Evolutionary conservation across 2,329 filamentous ascomycete species (phyloP).

Genomic region (Claviceps sp.): DNA sequence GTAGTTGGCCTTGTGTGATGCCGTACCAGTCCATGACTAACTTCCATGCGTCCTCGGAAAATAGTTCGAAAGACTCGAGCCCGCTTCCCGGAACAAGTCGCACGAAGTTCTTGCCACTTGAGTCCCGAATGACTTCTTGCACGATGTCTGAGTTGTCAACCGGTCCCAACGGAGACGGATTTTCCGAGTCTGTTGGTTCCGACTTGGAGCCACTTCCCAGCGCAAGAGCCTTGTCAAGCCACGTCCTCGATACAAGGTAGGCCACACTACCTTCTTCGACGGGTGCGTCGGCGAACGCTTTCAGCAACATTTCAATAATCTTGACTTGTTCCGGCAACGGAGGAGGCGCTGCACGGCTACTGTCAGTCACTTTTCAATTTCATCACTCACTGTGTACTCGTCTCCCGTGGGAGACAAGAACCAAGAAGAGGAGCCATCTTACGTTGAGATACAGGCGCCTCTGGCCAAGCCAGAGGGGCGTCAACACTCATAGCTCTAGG

Average conservation of each 20-base stretch:
- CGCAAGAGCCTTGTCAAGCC: slow-evolving; percentile 62
- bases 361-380: slow-evolving; percentile 2
- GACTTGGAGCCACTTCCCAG: slow-evolving; percentile 45
- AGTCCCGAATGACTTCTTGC: slow-evolving; percentile 41
- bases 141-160: slow-evolving; percentile 82
- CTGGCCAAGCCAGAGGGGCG: slow-evolving; percentile 13
- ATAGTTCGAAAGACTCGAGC: slow-evolving; percentile 59
- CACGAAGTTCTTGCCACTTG: slow-evolving; percentile 45
- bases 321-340: slow-evolving; percentile 50
- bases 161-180: slow-evolving; percentile 51
- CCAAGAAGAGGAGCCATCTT: slow-evolving; percentile 1
- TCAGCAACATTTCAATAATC: slow-evolving; percentile 50
- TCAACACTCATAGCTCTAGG: slow-evolving; percentile 30
- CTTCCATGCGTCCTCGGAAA: slow-evolving; percentile 72
- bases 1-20: slow-evolving; percentile 50
- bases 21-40: slow-evolving; percentile 75
- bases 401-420: too few species aligned
- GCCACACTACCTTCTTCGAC: slow-evolving; percentile 60
- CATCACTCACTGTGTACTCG: too few species aligned
- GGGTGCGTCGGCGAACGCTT: slow-evolving; percentile 36
- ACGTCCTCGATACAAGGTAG: slow-evolving; percentile 65
- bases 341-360: slow-evolving; percentile 16
- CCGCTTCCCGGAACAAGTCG: slow-evolving; percentile 58
- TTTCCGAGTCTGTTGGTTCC: slow-evolving; percentile 43
- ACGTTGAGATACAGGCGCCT: background rate